Base-by-base conservation (phyloP, 768 basidiomycete species). In the Mycena amicta region DNA sequence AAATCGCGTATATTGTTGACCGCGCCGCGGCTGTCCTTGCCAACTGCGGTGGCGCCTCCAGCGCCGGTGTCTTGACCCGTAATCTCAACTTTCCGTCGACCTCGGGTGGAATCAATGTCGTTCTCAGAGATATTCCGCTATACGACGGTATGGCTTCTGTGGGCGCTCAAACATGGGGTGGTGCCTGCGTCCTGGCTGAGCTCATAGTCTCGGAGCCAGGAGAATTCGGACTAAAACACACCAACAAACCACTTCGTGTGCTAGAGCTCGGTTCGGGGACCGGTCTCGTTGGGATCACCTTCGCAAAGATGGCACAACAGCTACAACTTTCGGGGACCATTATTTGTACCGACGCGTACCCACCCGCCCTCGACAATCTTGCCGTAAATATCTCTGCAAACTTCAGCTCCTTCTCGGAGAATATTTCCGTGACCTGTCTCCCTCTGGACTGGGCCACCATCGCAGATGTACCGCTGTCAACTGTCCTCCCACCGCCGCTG, bases 81-180 rank as follows among this genome's bases (percentile, higher is more conserved):
- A 70, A 72, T 18, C 84, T 88, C 60, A 66, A 68, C 0, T 88
- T 92, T 55, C 62, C 64, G 0, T 59, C 66, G 25, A 56, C 64
- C 27, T 49, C 53, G 40, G 2, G 49, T 30, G 47, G 64, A 2
- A 60, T 80, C 12, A 60, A 72, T 12, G 72, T 89, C 12, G 67
- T 75, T 52, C 65, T 95, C 50, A 85, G 77, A 28, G 93, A 94
- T 68, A 80, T 86, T 2, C 84, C 90, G 2, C 72, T 93, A 41
- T 81, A 86, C 50, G 86, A 90, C 55, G 73, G 79, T n/a, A 87
- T 84, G 61, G 73, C 76, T 13, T 89, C 86, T 54, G 85, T 93
- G 18, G 93, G 93, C 1, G 86, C 91, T 26, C 93, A 94, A 73
- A 95, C 92, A 0, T 95, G 93, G 93, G 92, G 92, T 3, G 85